Conservation (phyloP, 1,284 basidiomycete species). For the Termitomyces sp. region DNA sequence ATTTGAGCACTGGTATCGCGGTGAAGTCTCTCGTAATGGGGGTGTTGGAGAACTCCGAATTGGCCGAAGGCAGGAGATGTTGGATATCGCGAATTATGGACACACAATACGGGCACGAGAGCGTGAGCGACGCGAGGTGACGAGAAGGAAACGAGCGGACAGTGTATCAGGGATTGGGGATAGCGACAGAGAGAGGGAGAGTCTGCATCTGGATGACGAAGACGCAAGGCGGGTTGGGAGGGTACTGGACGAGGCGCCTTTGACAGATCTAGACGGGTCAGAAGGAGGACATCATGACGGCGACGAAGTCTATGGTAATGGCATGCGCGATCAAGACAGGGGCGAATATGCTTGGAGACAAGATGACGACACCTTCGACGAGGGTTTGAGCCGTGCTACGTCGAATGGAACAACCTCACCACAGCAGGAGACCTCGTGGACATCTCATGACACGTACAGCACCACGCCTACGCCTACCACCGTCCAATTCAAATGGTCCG, state of each 20-base stretch:
- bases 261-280: constrained; percentile 59
- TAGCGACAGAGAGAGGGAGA: constrained; percentile 41
- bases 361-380: constrained; percentile 23
- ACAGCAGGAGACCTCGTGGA: constrained; percentile 15
- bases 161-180: constrained; percentile 44
- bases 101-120: constrained; percentile 38
- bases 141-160: constrained; percentile 46
- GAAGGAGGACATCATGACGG: constrained; percentile 8
- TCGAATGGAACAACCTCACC: constrained; percentile 21
- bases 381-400: constrained; percentile 3
- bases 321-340: not conserved
- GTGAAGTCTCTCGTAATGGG: constrained; percentile 72
- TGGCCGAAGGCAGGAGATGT: constrained; percentile 67
- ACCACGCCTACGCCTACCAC: constrained; percentile 31
- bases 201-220: constrained; percentile 64
- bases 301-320: constrained; percentile 26
- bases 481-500: constrained; percentile 14
- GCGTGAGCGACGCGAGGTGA: constrained; percentile 20
- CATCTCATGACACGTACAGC: constrained; percentile 25
- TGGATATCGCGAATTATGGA: constrained; percentile 78
- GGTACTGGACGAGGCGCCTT: constrained; percentile 66
- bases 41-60: constrained; percentile 74
- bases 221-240: constrained; percentile 35
- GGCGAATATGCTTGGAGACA: not conserved
- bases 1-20: constrained; percentile 80